These are phyloP conservation scores for Microthyrium microscopicum DNA, from an alignment of 2,329 filamentous ascomycete species.

Conservation along the genomic window DNA sequence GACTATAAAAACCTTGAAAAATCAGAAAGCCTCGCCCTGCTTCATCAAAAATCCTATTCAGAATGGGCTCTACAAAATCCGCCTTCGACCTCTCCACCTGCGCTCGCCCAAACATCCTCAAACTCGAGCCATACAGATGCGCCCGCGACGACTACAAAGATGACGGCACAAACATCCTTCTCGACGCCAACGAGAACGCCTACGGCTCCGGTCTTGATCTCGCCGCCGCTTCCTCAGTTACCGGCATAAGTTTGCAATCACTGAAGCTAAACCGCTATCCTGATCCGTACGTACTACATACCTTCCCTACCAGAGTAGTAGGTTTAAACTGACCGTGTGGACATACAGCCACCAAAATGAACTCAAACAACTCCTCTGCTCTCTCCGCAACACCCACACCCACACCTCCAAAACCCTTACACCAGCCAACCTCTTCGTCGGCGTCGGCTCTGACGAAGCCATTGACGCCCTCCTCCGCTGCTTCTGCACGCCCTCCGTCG, in stretches of 20 bases:
- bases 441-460: constrained; percentile 90
- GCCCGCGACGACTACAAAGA: constrained; percentile 82
- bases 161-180: constrained; percentile 84
- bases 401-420: constrained; percentile 60
- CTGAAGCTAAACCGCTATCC: constrained; percentile 71
- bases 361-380: constrained; percentile 75
- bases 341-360: constrained; percentile 60
- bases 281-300: constrained; percentile 46
- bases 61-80: constrained; percentile 9
- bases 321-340: constrained; percentile 2
- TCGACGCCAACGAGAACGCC: constrained; percentile 97
- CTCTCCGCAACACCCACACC: constrained; percentile 67
- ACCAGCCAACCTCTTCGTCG: constrained; percentile 79
- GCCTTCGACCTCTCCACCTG: constrained; percentile 33
- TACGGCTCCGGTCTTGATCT: constrained; percentile 65
- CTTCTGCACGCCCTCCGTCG: constrained; percentile 75
- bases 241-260: too few species aligned
- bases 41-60: too few species aligned
- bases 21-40: too few species aligned
- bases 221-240: too few species aligned
- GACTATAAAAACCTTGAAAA: too few species aligned
- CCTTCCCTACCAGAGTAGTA: neutral
- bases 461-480: constrained; percentile 87
- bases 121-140: constrained; percentile 36
- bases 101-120: constrained; percentile 34